Conservation (phyloP, 306 rosid species). For the Malus sieversii region DNA sequence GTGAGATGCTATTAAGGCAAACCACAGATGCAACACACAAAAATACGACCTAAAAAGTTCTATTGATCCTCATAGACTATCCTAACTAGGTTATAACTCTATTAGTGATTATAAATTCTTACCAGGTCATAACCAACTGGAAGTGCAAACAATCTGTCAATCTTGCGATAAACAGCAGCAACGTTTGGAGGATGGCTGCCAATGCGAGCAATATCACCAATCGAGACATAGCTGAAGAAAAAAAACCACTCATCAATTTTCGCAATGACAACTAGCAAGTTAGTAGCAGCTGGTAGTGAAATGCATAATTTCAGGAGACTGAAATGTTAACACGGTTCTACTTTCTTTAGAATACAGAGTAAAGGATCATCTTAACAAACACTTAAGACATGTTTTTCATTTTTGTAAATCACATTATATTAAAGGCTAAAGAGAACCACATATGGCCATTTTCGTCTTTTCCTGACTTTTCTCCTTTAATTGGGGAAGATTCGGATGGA, state of each 20-base stretch:
- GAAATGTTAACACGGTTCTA: not conserved
- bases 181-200: constrained; percentile 91
- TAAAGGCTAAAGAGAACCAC: not conserved
- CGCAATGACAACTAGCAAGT: not conserved
- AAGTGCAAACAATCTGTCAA: constrained; percentile 56
- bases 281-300: constrained; percentile 1
- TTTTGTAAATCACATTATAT: not conserved
- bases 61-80: not conserved
- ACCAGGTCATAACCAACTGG: constrained; percentile 95
- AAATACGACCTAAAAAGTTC: not conserved
- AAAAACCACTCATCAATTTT: not conserved
- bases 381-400: not conserved
- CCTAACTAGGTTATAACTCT: not conserved
- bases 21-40: not conserved
- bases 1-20: not conserved
- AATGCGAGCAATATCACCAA: constrained; percentile 87
- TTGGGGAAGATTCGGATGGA: not conserved
- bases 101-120: constrained; percentile 20
- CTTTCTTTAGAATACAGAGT: not conserved
- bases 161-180: constrained; percentile 78
- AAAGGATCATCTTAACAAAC: not conserved
- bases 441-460: not conserved
- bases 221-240: constrained; percentile 49
- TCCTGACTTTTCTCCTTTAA: not conserved
- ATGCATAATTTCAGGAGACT: not conserved